phyloP scores from a whole-genome alignment of 169 alveolate species.

The Cryptosporidium sp. region DNA sequence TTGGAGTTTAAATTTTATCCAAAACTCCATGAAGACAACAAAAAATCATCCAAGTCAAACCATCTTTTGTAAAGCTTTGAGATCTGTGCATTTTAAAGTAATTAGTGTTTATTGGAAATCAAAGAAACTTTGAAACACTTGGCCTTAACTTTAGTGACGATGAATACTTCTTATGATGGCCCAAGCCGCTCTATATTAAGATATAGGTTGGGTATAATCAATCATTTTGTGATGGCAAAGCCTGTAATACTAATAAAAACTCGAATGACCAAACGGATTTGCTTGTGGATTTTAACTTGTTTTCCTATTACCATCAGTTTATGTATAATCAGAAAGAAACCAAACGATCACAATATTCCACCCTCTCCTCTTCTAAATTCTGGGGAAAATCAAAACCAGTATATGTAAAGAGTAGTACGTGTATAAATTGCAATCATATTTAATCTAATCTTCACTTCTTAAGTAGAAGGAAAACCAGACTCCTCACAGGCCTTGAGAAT shows the following conservation, averaged over 20 bases:
- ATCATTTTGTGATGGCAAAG: no score
- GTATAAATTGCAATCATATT: background rate
- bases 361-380: no score
- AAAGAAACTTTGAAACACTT: background rate
- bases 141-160: background rate
- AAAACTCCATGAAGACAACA: no score
- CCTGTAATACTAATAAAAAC: background rate
- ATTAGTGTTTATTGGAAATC: conserved; percentile 10
- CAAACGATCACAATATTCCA: background rate
- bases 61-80: no score
- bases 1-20: no score
- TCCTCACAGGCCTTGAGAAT: conserved; percentile 51
- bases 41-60: no score
- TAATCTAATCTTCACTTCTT: background rate
- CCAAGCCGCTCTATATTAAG: background rate
- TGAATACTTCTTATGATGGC: background rate
- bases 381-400: background rate
- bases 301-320: background rate
- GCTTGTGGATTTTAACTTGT: no score
- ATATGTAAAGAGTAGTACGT: background rate
- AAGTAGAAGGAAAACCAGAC: conserved; percentile 42
- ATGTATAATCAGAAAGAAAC: background rate
- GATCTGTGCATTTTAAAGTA: background rate
- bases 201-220: background rate
- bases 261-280: background rate